These are phyloP conservation scores for Tympanopsis confertula DNA, from an alignment of 2,329 filamentous ascomycete species.

Conservation along the genomic window DNA sequence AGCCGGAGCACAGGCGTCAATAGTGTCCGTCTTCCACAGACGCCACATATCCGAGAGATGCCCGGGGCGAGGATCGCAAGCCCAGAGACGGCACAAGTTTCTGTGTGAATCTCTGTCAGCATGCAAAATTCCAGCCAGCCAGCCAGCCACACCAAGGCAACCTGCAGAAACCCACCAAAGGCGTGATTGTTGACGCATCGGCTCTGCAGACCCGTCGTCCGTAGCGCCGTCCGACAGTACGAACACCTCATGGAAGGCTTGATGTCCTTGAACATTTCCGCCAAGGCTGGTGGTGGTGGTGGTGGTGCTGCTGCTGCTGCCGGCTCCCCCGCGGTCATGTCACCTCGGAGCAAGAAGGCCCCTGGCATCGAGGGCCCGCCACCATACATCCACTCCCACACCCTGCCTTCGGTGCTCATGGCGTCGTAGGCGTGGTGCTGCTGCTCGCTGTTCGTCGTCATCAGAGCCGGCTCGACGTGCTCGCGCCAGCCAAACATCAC, in stretches of 20 bases:
- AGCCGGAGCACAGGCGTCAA: conserved; percentile 26
- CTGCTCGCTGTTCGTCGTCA: background rate
- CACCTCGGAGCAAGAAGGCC: conserved; percentile 11
- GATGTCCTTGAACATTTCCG: conserved; percentile 23
- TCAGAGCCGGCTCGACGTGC: conserved; percentile 4
- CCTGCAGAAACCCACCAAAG: conserved; percentile 20
- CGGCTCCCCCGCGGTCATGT: background rate
- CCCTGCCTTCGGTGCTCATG: conserved; percentile 39
- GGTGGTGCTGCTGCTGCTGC: conserved; percentile 4
- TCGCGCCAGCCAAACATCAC: conserved; percentile 26
- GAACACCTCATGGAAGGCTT: conserved; percentile 27
- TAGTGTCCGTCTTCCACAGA: conserved; percentile 40
- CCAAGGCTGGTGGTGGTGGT: conserved; percentile 10
- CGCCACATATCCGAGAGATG: conserved; percentile 38
- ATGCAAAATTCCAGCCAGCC: conserved; percentile 18
- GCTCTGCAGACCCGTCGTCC: background rate
- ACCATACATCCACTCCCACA: conserved; percentile 50
- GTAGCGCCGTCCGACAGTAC: conserved; percentile 29
- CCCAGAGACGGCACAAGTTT: conserved; percentile 39
- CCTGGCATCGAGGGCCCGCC: conserved; percentile 32
- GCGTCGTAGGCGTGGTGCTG: conserved; percentile 4
- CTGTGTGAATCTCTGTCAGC: conserved; percentile 14
- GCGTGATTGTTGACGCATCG: no score
- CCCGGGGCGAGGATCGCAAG: conserved; percentile 41
- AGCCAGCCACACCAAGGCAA: background rate